A percentile compares a stretch with the other conserved stretches of the same genome.
Conservation (phyloP, 305 asterid species). For the Galium porrigens region DNA sequence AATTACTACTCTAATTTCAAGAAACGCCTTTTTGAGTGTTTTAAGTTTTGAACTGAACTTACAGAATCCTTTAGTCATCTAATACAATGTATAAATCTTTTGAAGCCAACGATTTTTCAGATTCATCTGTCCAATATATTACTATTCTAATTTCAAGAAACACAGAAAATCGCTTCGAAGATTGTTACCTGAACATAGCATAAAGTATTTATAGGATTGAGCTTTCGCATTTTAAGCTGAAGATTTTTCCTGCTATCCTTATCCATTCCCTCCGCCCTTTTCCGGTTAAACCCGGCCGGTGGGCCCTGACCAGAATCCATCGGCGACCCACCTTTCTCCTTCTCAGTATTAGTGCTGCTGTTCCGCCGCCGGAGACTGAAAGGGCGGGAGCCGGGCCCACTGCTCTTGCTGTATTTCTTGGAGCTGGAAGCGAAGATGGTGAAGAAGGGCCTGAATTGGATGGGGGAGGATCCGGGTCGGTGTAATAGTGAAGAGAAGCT, state of each 20-base stretch:
- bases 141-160: neutral
- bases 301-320: slow-evolving; percentile 39
- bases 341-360: slow-evolving; percentile 15
- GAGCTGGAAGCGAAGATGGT: slow-evolving; percentile 29
- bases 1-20: no score
- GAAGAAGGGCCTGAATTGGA: slow-evolving; percentile 21
- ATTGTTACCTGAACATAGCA: slow-evolving; percentile 54
- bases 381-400: slow-evolving; percentile 24
- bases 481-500: slow-evolving; percentile 9
- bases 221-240: slow-evolving; percentile 57
- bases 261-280: slow-evolving; percentile 79
- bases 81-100: neutral
- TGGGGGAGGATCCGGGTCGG: neutral
- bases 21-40: no score
- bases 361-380: slow-evolving; percentile 19
- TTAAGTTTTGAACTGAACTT: no score
- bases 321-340: slow-evolving; percentile 23
- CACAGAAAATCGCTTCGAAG: no score
- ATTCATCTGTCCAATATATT: neutral
- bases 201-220: slow-evolving; percentile 63
- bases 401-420: slow-evolving; percentile 19
- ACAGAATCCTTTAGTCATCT: neutral
- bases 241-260: slow-evolving; percentile 37
- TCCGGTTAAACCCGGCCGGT: slow-evolving; percentile 41
- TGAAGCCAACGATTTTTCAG: neutral